Percentiles rank a stretch among this genome's conserved stretches.
Evolutionary conservation across 106 monocot species (phyloP).

Genomic region (Acorus calamus): DNA sequence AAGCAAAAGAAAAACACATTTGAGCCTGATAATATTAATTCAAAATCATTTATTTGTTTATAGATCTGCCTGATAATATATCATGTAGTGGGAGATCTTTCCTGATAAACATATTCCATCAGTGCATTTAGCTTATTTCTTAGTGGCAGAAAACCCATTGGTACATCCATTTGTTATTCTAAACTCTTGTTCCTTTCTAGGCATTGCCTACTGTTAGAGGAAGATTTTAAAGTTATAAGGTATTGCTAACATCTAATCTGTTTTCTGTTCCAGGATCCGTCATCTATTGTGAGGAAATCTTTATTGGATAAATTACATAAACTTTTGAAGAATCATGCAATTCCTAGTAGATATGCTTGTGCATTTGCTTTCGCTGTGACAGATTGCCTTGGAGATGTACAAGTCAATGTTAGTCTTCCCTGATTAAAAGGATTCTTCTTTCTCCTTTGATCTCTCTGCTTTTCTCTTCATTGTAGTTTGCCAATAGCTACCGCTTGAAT

Average conservation of each 20-base stretch:
- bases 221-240: background rate
- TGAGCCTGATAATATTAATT: too few relatives aligned
- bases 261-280: slow-evolving; percentile 45
- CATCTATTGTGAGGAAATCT: slow-evolving; percentile 35
- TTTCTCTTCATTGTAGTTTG: slow-evolving; percentile 5
- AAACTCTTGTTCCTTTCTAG: too few relatives aligned
- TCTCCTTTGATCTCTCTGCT: slow-evolving; percentile 2
- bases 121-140: too few relatives aligned
- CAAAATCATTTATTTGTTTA: too few relatives aligned
- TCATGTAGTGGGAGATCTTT: too few relatives aligned
- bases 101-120: too few relatives aligned
- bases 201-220: too few relatives aligned
- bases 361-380: slow-evolving; percentile 52
- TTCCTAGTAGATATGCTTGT: slow-evolving; percentile 70
- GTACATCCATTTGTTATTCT: too few relatives aligned
- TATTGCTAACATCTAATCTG: background rate
- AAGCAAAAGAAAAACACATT: too few relatives aligned
- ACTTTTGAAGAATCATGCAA: slow-evolving; percentile 37
- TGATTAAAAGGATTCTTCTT: background rate
- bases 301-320: slow-evolving; percentile 54
- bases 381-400: slow-evolving; percentile 42
- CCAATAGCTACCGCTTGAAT: too few relatives aligned
- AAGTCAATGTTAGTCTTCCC: slow-evolving; percentile 41
- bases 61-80: too few relatives aligned
- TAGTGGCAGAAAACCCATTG: too few relatives aligned